Base-by-base conservation (phyloP, 2,329 filamentous ascomycete species). In the Ophiostoma novo-ulmi region DNA sequence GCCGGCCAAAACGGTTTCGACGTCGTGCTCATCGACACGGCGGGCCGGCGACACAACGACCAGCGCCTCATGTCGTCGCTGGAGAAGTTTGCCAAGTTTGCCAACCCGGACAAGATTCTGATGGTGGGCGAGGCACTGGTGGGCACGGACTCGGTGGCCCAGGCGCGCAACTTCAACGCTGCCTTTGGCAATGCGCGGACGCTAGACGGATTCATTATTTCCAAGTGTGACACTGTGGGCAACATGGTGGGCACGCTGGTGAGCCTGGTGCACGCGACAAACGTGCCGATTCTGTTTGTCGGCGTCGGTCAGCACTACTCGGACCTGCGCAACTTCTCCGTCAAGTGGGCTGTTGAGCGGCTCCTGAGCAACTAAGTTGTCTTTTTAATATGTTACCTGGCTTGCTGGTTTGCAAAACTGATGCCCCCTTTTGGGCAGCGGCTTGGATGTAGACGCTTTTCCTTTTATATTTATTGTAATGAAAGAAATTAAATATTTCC, bases 161-260 rank as follows among this genome's bases (percentile, higher is more conserved):
- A 99, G 81, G 95, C 96, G 3, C 87, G 94, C 76, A 97, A 97
- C 81, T 99, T 99, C 83, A 97, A 97, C 78, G 88, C 90, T 52
- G 91, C 92, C 1, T 98, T 99, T 81, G 96, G 95, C 41, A 84
- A 87, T 5, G 89, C 88, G 17, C 85, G 94, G 71, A 87, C 87
- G 38, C 85, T 99, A 52, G 96, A 99, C 80, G 95, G 95, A 6
- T 99, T 99, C 80, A 97, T 99, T 78, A 97, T 99, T 76, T 94
- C 91, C 72, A 99, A 99, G 81, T 98, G 95, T 79, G 95, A 99
- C 81, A 99, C 95, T 0, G 96, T 99, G 52, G 96, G 95, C n/a
- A 94, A 97, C 81, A 98, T 98, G 94, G 93, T 97, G 63, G 93
- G 87, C 75, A 97, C 94, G 2, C 83, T 99, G 74, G 95, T 99